Base-by-base conservation (phyloP, 768 basidiomycete species). In the Amanita exitialis region DNA sequence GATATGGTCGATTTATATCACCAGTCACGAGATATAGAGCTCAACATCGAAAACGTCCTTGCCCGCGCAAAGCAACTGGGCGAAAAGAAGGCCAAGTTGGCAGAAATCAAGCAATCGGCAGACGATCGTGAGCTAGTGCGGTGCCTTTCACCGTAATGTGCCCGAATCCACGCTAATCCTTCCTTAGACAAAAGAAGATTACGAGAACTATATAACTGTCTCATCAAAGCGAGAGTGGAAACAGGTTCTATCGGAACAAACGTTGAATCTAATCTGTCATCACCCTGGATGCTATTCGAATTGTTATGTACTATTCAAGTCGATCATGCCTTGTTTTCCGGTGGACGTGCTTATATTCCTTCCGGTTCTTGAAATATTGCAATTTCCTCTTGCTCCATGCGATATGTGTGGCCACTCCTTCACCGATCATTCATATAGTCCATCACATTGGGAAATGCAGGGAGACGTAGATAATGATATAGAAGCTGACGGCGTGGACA, bases 1-100 rank as follows among this genome's bases (percentile, higher is more conserved):
- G 54, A 46, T 25, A 57, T 59, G 27, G 16, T 53, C 13, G 25
- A 44, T 34, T 30, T 57, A 10, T 55, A 55, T 27, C 39, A 52
- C 4, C 49, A 51, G 47, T 43, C 32, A 6, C 47, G n/a, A n/a
- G 42, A 55, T 4, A 55, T 57, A 34, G 54, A 57, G 2, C 46
- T 32, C 2, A 36, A 47, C 2, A 55, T 57, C 27, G 20, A 18
- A 16, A 42, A 53, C 34, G 46, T 47, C 5, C 23, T 55, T 9
- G 50, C 56, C 20, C 44, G 44, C n/a, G 52, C 55, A 16, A 42
- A 34, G 27, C 56, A 57, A 23, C 25, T 47, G 27, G 52, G 43
- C 27, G 28, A 42, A 6, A 23, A 53, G 43, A 52, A 49, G 39
- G 43, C 43, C n/a, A 23, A 30, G 23, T 18, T 44, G 15, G 21